phyloP scores from a whole-genome alignment of 108 stramenopile species.

The Stephanodiscus minutulus region DNA sequence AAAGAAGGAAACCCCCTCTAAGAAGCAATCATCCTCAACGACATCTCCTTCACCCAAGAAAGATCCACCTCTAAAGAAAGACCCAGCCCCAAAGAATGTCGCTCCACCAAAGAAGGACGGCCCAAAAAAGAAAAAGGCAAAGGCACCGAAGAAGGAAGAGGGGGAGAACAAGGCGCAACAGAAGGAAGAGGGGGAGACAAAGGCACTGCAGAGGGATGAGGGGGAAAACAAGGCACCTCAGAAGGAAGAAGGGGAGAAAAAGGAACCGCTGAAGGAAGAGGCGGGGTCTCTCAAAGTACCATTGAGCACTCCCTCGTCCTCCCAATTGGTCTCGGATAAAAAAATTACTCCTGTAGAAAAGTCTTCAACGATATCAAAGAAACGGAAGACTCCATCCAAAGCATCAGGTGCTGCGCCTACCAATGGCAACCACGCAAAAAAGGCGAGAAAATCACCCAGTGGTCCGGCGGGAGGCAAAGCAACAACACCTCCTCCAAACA shows the following conservation, averaged over 20 bases:
- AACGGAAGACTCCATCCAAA: slow-evolving; percentile 40
- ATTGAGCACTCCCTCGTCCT: not conserved
- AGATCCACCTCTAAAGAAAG: slow-evolving; percentile 3
- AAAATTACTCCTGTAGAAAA: slow-evolving; percentile 11
- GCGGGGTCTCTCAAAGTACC: slow-evolving; percentile 9
- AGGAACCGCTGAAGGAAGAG: not conserved
- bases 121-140: slow-evolving; percentile 5
- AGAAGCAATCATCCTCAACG: slow-evolving; percentile 1
- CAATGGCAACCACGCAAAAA: slow-evolving; percentile 17
- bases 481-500: slow-evolving; percentile 14
- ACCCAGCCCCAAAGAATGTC: not conserved
- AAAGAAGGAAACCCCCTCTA: not conserved
- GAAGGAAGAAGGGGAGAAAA: not conserved
- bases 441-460: slow-evolving; percentile 25
- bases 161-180: not conserved
- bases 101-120: not conserved
- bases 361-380: slow-evolving; percentile 29
- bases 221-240: not conserved
- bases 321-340: not conserved
- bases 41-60: slow-evolving; percentile 1
- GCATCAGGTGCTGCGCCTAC: slow-evolving; percentile 14
- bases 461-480: slow-evolving; percentile 19
- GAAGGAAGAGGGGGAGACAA: not conserved
- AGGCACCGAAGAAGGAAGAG: no score
- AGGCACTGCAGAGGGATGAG: not conserved